These are phyloP conservation scores for Tolypocladium capitatum DNA, from an alignment of 2,329 filamentous ascomycete genomes.

Conservation along the genomic window DNA sequence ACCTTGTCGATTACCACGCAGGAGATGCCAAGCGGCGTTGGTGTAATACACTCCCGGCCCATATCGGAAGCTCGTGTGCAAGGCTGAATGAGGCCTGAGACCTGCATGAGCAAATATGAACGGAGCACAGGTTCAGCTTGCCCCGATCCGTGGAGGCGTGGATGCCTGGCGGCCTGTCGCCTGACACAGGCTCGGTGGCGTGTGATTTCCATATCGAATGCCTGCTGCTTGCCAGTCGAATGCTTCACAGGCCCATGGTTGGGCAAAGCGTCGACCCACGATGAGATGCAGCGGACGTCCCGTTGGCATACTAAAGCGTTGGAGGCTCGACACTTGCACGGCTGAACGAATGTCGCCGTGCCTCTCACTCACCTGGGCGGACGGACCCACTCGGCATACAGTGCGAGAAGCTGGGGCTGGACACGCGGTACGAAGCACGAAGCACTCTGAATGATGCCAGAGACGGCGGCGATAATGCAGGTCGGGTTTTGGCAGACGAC, in stretches of 20 bases:
- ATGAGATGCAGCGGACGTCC: not conserved
- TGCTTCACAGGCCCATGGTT: no score
- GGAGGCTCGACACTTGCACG: no score
- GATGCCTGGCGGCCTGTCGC: not conserved
- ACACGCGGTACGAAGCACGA: no score
- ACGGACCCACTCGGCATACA: no score
- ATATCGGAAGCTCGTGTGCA: not conserved
- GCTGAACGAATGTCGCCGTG: no score
- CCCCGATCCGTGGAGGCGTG: not conserved
- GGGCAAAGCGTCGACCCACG: not conserved
- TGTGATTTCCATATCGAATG: not conserved
- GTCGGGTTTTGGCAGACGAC: no score
- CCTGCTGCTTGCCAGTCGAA: not conserved
- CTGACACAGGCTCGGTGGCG: not conserved
- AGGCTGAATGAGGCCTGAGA: not conserved
- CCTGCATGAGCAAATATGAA: not conserved
- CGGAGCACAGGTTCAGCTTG: not conserved
- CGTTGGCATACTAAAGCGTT: no score
- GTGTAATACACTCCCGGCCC: not conserved
- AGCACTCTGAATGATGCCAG: no score
- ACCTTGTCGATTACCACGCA: not conserved
- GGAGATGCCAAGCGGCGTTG: not conserved
- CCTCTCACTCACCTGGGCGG: no score
- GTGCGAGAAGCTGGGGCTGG: no score
- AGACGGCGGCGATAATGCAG: no score